phyloP scores from a whole-genome alignment of 768 basidiomycete genomes.

The Mycena vitilis region DNA sequence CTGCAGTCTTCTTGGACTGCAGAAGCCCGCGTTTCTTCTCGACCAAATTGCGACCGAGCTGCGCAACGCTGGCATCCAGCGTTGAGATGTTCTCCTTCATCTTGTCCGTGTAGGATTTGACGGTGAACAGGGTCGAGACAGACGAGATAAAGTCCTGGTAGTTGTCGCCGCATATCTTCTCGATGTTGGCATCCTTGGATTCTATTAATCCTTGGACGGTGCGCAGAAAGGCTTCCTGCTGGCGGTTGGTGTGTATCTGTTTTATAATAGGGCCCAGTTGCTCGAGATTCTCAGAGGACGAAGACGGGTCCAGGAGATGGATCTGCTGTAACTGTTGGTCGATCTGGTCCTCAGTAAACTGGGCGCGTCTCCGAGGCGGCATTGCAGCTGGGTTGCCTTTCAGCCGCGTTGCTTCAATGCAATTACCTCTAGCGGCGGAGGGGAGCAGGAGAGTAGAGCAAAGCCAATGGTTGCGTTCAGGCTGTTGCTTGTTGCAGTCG shows the following conservation, averaged over 20 bases:
- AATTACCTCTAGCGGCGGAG: no score
- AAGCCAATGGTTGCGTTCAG: slow-evolving; percentile 31
- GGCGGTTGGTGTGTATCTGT: slow-evolving; percentile 87
- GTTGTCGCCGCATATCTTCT: slow-evolving; percentile 94
- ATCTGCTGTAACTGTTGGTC: slow-evolving; percentile 94
- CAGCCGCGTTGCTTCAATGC: no score
- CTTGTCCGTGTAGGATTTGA: slow-evolving; percentile 95
- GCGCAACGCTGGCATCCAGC: slow-evolving; percentile 87
- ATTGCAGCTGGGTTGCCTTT: slow-evolving; percentile 39
- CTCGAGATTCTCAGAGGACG: slow-evolving; percentile 93
- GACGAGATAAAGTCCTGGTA: slow-evolving; percentile 98
- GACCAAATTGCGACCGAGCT: slow-evolving; percentile 87
- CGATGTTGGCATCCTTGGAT: slow-evolving; percentile 96
- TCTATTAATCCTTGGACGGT: slow-evolving; percentile 90
- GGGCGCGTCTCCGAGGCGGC: slow-evolving; percentile 81
- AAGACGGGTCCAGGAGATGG: slow-evolving; percentile 87
- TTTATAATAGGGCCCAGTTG: slow-evolving; percentile 96
- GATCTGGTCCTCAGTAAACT: slow-evolving; percentile 85
- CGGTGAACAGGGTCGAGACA: slow-evolving; percentile 94
- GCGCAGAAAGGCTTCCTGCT: slow-evolving; percentile 90
- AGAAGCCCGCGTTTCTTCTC: slow-evolving; percentile 94
- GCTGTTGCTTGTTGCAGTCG: slow-evolving; percentile 6
- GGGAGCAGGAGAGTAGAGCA: slow-evolving; percentile 43
- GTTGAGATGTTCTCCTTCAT: slow-evolving; percentile 92
- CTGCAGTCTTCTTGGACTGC: slow-evolving; percentile 91